Conservation (phyloP, 306 rosid genomes). For the Sicyos edulis region DNA sequence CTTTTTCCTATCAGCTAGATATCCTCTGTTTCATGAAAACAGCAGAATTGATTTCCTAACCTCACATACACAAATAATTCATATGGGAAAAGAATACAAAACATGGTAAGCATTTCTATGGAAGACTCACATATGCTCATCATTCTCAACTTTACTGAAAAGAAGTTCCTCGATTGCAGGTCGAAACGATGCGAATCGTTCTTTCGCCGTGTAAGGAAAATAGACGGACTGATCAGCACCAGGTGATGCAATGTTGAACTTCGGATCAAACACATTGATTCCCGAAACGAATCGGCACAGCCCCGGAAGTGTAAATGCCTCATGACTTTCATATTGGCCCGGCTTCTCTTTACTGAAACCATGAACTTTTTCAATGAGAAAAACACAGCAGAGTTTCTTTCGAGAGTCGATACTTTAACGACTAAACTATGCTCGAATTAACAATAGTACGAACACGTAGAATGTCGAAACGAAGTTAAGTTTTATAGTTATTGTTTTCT, state of each 20-base stretch:
- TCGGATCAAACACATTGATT: conserved; percentile 82
- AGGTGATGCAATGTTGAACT: conserved; percentile 88
- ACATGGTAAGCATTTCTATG: not conserved
- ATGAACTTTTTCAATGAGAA: not conserved
- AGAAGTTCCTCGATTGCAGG: conserved; percentile 77
- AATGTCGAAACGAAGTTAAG: not conserved
- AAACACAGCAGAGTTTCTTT: not conserved
- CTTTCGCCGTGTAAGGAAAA: conserved; percentile 57
- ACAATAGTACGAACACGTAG: not conserved
- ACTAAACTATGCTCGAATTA: not conserved
- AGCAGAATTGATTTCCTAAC: not conserved
- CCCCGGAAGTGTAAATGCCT: conserved; percentile 85
- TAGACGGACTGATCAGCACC: conserved; percentile 81
- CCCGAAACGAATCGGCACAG: conserved; percentile 91
- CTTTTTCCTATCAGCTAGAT: conserved; percentile 56
- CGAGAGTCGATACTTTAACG: not conserved
- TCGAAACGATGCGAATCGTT: conserved; percentile 46
- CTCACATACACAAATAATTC: not conserved
- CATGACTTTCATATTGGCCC: conserved; percentile 86
- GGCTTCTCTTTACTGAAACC: conserved; percentile 81
- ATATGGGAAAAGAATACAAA: not conserved
- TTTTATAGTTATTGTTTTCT: conserved; percentile 1
- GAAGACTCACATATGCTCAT: conserved; percentile 60
- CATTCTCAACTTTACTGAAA: conserved; percentile 49
- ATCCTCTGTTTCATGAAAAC: conserved; percentile 48